A percentile compares a stretch with the other conserved stretches of the same genome.
phyloP scores from a whole-genome alignment of 306 rosid genomes.

The Astragalus glycyphyllos region DNA sequence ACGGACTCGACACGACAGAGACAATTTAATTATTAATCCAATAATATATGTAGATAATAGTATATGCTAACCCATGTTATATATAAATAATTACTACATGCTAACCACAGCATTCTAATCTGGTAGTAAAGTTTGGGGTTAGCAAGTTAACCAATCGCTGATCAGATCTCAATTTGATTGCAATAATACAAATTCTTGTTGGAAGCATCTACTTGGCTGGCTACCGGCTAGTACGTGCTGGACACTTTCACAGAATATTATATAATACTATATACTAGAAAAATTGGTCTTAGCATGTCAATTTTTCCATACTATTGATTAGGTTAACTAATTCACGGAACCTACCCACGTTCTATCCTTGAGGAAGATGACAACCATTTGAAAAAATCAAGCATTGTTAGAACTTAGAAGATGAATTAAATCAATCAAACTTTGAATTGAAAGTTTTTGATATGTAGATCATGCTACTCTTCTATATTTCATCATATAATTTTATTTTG shows the following conservation, averaged over 20 bases:
- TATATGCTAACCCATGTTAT: neutral
- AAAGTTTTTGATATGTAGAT: too few relatives aligned
- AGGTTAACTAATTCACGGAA: neutral
- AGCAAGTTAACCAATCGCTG: conserved; percentile 16
- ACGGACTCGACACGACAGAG: too few relatives aligned
- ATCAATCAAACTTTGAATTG: too few relatives aligned
- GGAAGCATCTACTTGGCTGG: conserved; percentile 42
- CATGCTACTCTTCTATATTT: too few relatives aligned
- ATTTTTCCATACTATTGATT: conserved; percentile 18
- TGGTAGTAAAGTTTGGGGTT: conserved; percentile 26
- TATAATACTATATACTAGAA: conserved; percentile 16
- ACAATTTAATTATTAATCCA: too few relatives aligned
- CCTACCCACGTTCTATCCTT: conserved; percentile 32
- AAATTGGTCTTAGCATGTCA: conserved; percentile 4
- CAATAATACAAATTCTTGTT: conserved; percentile 44
- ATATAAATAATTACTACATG: neutral
- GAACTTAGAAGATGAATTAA: neutral
- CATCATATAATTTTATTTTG: too few relatives aligned
- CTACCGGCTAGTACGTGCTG: conserved; percentile 14
- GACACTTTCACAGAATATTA: conserved; percentile 23
- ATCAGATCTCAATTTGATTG: conserved; percentile 34
- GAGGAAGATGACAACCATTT: neutral
- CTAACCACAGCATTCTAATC: conserved; percentile 19
- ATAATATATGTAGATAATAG: too few relatives aligned
- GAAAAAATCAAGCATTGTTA: neutral